Percentiles rank a stretch among this genome's conserved stretches.
These are phyloP conservation scores for Colletotrichum gigasporum DNA, from an alignment of 2,329 filamentous ascomycete genomes.

Conservation along the genomic window DNA sequence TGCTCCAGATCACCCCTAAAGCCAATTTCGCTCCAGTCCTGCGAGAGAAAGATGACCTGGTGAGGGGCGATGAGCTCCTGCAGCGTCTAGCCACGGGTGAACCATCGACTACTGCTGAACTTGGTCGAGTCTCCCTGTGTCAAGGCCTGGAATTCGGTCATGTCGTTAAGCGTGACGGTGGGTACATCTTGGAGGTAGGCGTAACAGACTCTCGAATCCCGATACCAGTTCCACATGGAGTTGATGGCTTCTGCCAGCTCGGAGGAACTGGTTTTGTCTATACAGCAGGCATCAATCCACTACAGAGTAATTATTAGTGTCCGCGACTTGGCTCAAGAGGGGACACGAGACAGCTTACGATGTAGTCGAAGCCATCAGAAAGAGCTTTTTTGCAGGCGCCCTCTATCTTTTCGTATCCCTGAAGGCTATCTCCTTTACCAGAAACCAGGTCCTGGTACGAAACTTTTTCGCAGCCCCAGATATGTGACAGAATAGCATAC, in stretches of 20 bases:
- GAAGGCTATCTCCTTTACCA: background rate
- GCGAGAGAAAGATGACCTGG: constrained; percentile 17
- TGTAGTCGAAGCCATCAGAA: constrained; percentile 11
- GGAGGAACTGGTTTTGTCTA: constrained; percentile 5
- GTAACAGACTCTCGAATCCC: background rate
- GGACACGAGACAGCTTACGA: background rate
- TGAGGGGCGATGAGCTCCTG: constrained; percentile 29
- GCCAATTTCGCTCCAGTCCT: constrained; percentile 30
- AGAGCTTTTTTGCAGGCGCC: constrained; percentile 9
- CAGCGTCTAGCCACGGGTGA: constrained; percentile 30
- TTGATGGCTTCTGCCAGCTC: constrained; percentile 15
- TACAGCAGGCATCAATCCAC: constrained; percentile 30
- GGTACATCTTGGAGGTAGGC: background rate
- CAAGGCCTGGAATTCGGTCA: too few species aligned
- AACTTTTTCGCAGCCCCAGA: constrained; percentile 37
- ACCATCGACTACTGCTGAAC: constrained; percentile 20
- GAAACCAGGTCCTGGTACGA: constrained; percentile 32
- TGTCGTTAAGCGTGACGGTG: background rate
- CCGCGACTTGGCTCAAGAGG: too few species aligned
- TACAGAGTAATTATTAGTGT: too few species aligned
- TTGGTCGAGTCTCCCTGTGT: too few species aligned
- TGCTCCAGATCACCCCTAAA: constrained; percentile 30
- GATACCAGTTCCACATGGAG: constrained; percentile 11
- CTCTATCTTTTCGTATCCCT: constrained; percentile 23
- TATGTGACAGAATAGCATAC: constrained; percentile 39